These are phyloP conservation scores for Terfezia boudieri DNA, from an alignment of 495 filamentous ascomycete species.

Conservation along the genomic window DNA sequence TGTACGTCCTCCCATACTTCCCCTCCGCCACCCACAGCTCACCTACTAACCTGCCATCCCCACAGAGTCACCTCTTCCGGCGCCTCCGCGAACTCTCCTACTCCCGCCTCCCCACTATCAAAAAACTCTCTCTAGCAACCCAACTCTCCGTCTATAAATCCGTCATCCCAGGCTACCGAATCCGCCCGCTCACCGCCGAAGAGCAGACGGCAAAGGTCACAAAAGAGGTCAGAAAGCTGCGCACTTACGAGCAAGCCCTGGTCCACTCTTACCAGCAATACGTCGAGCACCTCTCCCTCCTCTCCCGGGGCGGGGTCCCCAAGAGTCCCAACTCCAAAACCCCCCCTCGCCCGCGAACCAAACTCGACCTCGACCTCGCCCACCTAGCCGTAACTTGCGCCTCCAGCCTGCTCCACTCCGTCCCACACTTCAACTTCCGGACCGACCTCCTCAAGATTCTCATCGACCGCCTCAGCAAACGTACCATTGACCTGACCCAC, in stretches of 20 bases:
- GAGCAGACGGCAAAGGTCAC: slow-evolving; percentile 56
- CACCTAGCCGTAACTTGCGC: slow-evolving; percentile 67
- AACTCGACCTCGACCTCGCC: slow-evolving; percentile 22
- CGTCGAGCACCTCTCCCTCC: slow-evolving; percentile 42
- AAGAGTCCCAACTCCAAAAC: not conserved
- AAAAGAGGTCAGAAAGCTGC: slow-evolving; percentile 66
- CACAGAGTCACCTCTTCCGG: slow-evolving; percentile 34
- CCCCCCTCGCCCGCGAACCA: not conserved
- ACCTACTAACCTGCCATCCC: not conserved
- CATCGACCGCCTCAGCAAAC: slow-evolving; percentile 53
- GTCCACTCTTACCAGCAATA: slow-evolving; percentile 64
- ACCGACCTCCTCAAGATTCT: slow-evolving; percentile 67
- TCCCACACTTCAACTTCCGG: slow-evolving; percentile 94
- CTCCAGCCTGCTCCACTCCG: slow-evolving; percentile 48
- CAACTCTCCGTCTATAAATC: slow-evolving; percentile 88
- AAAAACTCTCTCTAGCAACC: slow-evolving; percentile 61
- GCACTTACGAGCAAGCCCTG: slow-evolving; percentile 64
- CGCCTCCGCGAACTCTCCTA: slow-evolving; percentile 51
- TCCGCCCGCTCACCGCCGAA: slow-evolving; percentile 56
- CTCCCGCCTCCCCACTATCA: slow-evolving; percentile 45
- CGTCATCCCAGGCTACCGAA: slow-evolving; percentile 85
- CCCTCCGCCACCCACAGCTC: not conserved
- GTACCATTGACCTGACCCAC: slow-evolving; percentile 45
- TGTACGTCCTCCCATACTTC: slow-evolving; percentile 22
- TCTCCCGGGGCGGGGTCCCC: slow-evolving; percentile 24